Conservation (phyloP, 306 rosid genomes). For the Casuarina glauca region DNA sequence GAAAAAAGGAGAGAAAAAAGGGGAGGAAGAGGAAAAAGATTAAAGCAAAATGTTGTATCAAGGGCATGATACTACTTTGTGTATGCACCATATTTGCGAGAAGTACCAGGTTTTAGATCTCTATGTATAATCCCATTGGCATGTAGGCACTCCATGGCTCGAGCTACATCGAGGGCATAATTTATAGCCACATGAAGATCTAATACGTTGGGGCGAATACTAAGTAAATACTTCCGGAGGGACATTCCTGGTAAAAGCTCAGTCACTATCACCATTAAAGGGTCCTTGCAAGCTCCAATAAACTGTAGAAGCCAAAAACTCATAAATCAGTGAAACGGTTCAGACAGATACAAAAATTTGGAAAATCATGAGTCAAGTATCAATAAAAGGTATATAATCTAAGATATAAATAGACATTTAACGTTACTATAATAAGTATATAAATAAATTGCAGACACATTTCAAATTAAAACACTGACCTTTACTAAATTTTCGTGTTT, state of each 20-base stretch:
- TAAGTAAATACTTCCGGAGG: constrained; percentile 66
- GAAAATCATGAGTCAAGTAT: constrained; percentile 8
- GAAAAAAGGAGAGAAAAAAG: neutral
- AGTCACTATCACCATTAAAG: constrained; percentile 94
- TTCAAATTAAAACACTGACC: constrained; percentile 44
- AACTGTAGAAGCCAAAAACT: constrained; percentile 57
- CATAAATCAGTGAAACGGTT: constrained; percentile 20
- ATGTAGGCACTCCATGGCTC: constrained; percentile 96
- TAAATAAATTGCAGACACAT: neutral
- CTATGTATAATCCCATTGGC: constrained; percentile 97
- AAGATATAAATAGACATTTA: neutral
- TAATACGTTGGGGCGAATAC: constrained; percentile 66
- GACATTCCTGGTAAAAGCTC: constrained; percentile 98
- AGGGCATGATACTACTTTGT: neutral
- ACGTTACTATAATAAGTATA: neutral
- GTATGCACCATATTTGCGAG: constrained; percentile 2
- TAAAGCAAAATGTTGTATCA: neutral
- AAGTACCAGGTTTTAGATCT: constrained; percentile 93
- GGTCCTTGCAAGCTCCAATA: constrained; percentile 97
- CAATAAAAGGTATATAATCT: constrained; percentile 8
- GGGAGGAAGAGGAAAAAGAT: neutral
- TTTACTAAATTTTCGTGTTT: constrained; percentile 91
- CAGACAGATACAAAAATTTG: neutral
- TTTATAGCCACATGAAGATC: constrained; percentile 69
- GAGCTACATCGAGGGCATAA: constrained; percentile 85